These are phyloP conservation scores for Tolypocladium amazonense DNA, from an alignment of 2,329 filamentous ascomycete species.

Conservation along the genomic window DNA sequence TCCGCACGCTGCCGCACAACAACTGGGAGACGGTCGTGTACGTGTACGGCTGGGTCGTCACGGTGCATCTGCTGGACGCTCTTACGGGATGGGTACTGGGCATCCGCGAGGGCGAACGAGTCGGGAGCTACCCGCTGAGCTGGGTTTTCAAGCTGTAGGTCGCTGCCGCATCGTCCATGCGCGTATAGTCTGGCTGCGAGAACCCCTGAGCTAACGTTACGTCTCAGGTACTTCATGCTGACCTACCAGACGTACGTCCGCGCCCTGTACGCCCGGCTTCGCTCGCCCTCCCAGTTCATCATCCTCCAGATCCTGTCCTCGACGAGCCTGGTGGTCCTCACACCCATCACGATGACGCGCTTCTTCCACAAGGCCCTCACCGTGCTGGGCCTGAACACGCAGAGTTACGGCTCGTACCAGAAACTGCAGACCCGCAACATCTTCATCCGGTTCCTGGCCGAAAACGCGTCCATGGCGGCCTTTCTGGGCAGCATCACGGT, in stretches of 20 bases:
- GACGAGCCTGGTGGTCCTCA: slow-evolving; percentile 50
- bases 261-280: slow-evolving; percentile 56
- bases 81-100: slow-evolving; percentile 58
- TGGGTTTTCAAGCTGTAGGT: slow-evolving; percentile 61
- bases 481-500: slow-evolving; percentile 57
- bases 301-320: slow-evolving; percentile 55
- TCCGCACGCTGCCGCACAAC: slow-evolving; percentile 55
- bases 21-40: slow-evolving; percentile 58
- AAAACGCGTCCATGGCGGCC: slow-evolving; percentile 58
- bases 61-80: slow-evolving; percentile 53
- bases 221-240: slow-evolving; percentile 49
- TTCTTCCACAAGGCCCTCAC: slow-evolving; percentile 45
- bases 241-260: slow-evolving; percentile 65
- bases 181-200: not conserved
- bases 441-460: slow-evolving; percentile 56
- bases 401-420: slow-evolving; percentile 52
- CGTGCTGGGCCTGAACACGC: slow-evolving; percentile 43
- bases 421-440: slow-evolving; percentile 57
- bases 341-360: slow-evolving; percentile 52
- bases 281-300: slow-evolving; percentile 54
- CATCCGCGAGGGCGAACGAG: slow-evolving; percentile 53
- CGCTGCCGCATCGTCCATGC: not conserved
- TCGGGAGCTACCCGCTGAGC: slow-evolving; percentile 59
- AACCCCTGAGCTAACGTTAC: not conserved
- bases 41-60: slow-evolving; percentile 60